phyloP scores from a whole-genome alignment of 208 protist species.

The Trypanosoma avium region DNA sequence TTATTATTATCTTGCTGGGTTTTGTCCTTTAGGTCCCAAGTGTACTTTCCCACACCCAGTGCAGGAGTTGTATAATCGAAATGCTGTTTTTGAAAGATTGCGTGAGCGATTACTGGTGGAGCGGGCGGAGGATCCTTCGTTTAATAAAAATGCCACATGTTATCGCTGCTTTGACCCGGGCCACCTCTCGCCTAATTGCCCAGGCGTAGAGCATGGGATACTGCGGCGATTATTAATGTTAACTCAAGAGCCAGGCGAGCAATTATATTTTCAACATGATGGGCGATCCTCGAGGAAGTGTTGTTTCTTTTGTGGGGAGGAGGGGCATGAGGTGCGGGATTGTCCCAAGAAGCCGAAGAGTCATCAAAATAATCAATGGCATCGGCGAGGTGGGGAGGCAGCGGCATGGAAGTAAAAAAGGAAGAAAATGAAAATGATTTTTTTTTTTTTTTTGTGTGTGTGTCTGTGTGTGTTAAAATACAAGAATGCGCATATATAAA shows the following conservation, averaged over 20 bases:
- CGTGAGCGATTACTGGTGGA: slow-evolving; percentile 65
- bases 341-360: slow-evolving; percentile 65
- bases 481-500: background rate
- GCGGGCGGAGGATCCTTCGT: slow-evolving; percentile 62
- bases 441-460: slow-evolving; percentile 5
- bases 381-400: slow-evolving; percentile 12
- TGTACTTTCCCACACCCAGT: slow-evolving; percentile 93
- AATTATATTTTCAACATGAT: slow-evolving; percentile 40
- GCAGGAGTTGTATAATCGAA: slow-evolving; percentile 79
- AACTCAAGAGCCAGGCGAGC: slow-evolving; percentile 78
- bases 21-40: slow-evolving; percentile 93
- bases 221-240: slow-evolving; percentile 56
- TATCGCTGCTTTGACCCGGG: slow-evolving; percentile 88
- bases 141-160: slow-evolving; percentile 78
- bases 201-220: slow-evolving; percentile 63
- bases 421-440: background rate
- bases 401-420: background rate
- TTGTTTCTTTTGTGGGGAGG: slow-evolving; percentile 82
- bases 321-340: slow-evolving; percentile 70
- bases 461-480: too few species aligned
- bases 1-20: slow-evolving; percentile 93
- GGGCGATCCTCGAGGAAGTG: slow-evolving; percentile 38
- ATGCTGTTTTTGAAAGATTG: slow-evolving; percentile 66
- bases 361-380: slow-evolving; percentile 31
- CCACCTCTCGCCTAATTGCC: slow-evolving; percentile 81